A percentile compares a stretch with the other conserved stretches of the same genome.
Conservation (phyloP, 2,329 filamentous ascomycete genomes). For the Aspergillus carbonarius region DNA sequence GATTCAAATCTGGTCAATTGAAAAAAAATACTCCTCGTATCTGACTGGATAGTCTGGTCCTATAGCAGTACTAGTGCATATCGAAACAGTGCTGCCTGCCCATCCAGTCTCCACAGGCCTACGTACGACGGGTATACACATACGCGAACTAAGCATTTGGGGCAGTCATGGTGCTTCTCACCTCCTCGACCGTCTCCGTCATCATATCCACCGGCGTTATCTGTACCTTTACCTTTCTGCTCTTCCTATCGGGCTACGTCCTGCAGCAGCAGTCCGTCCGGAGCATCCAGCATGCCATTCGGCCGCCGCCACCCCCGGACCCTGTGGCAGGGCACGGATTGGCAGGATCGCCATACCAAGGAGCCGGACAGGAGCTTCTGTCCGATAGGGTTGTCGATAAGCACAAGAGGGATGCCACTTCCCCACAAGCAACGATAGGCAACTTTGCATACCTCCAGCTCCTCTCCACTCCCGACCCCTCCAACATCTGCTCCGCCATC, state of each 20-base stretch:
- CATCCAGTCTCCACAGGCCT: neutral
- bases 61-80: neutral
- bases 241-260: conserved; percentile 85
- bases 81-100: conserved; percentile 3
- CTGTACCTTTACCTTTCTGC: conserved; percentile 71
- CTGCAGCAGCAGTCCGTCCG: conserved; percentile 83
- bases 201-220: conserved; percentile 54
- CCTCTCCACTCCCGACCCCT: conserved; percentile 42
- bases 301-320: conserved; percentile 21
- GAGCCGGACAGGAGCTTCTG: conserved; percentile 19
- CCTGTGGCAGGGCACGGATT: conserved; percentile 14
- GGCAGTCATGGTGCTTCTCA: conserved; percentile 46
- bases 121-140: neutral
- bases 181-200: conserved; percentile 45
- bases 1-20: neutral
- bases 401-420: neutral
- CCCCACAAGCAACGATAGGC: conserved; percentile 13
- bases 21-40: neutral
- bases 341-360: conserved; percentile 24
- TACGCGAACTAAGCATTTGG: neutral
- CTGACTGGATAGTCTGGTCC: neutral
- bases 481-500: conserved; percentile 47
- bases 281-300: conserved; percentile 71
- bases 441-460: conserved; percentile 47
- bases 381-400: conserved; percentile 8